A percentile compares a stretch with the other conserved stretches of the same genome.
These are phyloP conservation scores for Nadsonia starkeyi-henricii DNA, from an alignment of 1,139 yeast genomes.

Conservation along the genomic window DNA sequence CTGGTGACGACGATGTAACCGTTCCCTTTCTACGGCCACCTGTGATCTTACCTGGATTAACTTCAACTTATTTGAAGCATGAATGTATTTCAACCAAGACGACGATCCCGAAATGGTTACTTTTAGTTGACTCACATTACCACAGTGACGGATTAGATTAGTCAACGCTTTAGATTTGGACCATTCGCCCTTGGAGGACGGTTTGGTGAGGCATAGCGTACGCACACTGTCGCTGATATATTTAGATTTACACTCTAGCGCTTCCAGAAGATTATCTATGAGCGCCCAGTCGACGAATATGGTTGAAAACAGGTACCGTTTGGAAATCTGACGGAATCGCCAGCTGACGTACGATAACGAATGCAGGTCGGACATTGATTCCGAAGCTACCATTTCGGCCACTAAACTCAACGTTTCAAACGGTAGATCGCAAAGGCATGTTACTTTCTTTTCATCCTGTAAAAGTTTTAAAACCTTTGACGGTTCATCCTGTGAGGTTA, in stretches of 20 bases:
- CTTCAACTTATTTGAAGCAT: not conserved
- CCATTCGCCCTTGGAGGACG: conserved; percentile 18
- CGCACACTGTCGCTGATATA: conserved; percentile 8
- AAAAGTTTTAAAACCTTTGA: too few relatives aligned
- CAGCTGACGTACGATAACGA: conserved; percentile 2
- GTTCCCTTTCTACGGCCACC: conserved; percentile 3
- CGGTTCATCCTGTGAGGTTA: too few relatives aligned
- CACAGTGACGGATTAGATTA: conserved; percentile 10
- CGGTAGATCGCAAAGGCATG: not conserved
- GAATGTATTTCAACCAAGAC: conserved; percentile 14
- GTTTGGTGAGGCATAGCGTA: conserved; percentile 5
- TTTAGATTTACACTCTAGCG: conserved; percentile 6
- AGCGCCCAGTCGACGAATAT: conserved; percentile 9
- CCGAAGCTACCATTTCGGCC: not conserved
- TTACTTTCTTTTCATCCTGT: too few relatives aligned
- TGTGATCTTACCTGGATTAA: conserved; percentile 5
- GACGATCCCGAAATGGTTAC: conserved; percentile 14
- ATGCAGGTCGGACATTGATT: not conserved
- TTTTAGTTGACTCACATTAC: conserved; percentile 8
- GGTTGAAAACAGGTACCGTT: conserved; percentile 8
- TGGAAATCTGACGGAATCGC: conserved; percentile 1
- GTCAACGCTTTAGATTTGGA: conserved; percentile 11
- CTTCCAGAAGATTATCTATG: conserved; percentile 8
- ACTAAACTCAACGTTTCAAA: not conserved
- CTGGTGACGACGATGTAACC: too few relatives aligned